phyloP scores from a whole-genome alignment of 140 eudicot species.

The Senecio squalidus region DNA sequence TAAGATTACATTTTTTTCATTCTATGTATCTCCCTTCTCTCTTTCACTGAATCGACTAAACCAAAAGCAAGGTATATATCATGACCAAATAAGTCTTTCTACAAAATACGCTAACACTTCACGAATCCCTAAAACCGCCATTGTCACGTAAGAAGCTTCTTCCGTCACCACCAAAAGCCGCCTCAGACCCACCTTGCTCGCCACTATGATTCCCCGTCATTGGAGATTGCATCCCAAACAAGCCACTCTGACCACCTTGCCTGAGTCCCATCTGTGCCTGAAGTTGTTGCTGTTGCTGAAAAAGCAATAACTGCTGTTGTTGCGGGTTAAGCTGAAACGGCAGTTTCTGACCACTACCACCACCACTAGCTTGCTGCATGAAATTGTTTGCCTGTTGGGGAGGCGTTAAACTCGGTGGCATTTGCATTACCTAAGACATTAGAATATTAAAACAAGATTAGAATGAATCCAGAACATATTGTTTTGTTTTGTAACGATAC shows the following conservation, averaged over 20 bases:
- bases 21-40: neutral
- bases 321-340: constrained; percentile 52
- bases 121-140: constrained; percentile 35
- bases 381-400: constrained; percentile 36
- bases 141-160: constrained; percentile 35
- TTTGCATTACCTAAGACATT: constrained; percentile 15
- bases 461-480: neutral
- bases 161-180: constrained; percentile 38
- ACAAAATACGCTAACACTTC: neutral
- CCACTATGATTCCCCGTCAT: constrained; percentile 35
- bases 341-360: constrained; percentile 24
- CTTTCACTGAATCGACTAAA: neutral
- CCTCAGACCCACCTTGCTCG: constrained; percentile 43
- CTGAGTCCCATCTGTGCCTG: constrained; percentile 55
- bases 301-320: constrained; percentile 50
- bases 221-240: constrained; percentile 53
- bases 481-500: neutral
- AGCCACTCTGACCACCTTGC: constrained; percentile 43
- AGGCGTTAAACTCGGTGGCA: constrained; percentile 31
- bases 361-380: constrained; percentile 37
- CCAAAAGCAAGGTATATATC: neutral
- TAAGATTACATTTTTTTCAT: neutral
- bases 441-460: neutral
- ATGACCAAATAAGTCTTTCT: neutral
- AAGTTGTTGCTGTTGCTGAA: constrained; percentile 56